Percentiles rank a stretch among this genome's conserved stretches.
Evolutionary conservation across 345 rosid genomes (phyloP).

Genomic region (Laguncularia racemosa): DNA sequence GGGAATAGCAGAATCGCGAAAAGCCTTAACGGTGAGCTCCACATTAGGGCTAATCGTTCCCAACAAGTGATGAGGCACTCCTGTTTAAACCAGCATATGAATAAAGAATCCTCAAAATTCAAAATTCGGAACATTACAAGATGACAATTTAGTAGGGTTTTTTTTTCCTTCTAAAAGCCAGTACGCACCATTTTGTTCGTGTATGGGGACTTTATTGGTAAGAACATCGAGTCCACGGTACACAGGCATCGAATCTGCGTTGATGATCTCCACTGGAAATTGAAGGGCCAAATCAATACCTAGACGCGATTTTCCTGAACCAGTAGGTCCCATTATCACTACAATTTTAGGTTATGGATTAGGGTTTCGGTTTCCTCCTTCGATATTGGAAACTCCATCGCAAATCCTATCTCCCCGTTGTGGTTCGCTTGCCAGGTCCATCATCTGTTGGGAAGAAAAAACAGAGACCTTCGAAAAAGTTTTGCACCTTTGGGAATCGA

Average conservation of each 20-base stretch:
- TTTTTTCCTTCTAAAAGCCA: neutral
- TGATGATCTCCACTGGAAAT: slow-evolving; percentile 72
- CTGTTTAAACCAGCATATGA: slow-evolving; percentile 22
- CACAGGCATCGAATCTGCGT: slow-evolving; percentile 98
- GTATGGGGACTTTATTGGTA: slow-evolving; percentile 68
- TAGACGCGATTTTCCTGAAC: slow-evolving; percentile 80
- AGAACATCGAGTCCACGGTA: slow-evolving; percentile 78
- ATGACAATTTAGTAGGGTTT: neutral
- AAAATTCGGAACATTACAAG: neutral
- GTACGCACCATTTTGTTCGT: slow-evolving; percentile 51
- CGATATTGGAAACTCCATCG: slow-evolving; percentile 2
- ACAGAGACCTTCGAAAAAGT: no score
- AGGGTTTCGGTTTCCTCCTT: neutral
- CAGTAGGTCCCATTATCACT: slow-evolving; percentile 90
- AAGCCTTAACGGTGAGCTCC: slow-evolving; percentile 73
- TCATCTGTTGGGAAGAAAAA: no score
- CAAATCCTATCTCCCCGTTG: neutral
- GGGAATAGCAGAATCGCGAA: slow-evolving; percentile 57
- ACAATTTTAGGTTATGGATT: slow-evolving; percentile 38
- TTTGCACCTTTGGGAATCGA: no score
- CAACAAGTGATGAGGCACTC: slow-evolving; percentile 81
- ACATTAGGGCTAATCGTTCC: slow-evolving; percentile 57
- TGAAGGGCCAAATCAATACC: slow-evolving; percentile 75
- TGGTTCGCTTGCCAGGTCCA: no score
- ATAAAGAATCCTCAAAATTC: neutral